Conservation (phyloP, 805 yeast species). For the Cyberlindnera bimundalis region DNA sequence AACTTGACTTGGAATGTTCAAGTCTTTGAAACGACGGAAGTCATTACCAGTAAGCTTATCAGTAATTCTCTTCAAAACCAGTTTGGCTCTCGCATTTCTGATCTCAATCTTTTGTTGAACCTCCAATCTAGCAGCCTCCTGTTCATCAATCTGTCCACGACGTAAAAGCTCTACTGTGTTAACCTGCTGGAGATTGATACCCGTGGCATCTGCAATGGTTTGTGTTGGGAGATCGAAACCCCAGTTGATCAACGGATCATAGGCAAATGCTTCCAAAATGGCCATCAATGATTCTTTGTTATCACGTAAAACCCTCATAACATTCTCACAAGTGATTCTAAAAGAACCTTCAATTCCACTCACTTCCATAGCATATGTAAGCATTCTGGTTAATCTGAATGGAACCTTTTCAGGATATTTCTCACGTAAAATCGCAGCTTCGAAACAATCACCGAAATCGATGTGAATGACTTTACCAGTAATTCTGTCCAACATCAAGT, state of each 20-base stretch:
- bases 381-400: constrained; percentile 92
- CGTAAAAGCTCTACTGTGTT: constrained; percentile 70
- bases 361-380: constrained; percentile 98
- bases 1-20: constrained; percentile 86
- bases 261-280: constrained; percentile 94
- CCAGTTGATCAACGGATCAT: constrained; percentile 98
- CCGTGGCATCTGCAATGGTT: constrained; percentile 71
- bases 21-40: constrained; percentile 63
- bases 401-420: constrained; percentile 99
- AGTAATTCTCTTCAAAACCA: constrained; percentile 84
- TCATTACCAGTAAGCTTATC: constrained; percentile 95
- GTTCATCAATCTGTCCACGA: constrained; percentile 71
- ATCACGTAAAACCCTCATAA: constrained; percentile 89
- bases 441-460: constrained; percentile 99
- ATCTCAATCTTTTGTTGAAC: constrained; percentile 66
- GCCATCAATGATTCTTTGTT: constrained; percentile 98
- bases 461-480: constrained; percentile 97
- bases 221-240: constrained; percentile 91
- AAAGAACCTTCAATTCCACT: constrained; percentile 98
- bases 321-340: constrained; percentile 95
- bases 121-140: constrained; percentile 69
- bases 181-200: constrained; percentile 61
- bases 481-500: constrained; percentile 87
- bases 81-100: constrained; percentile 85
- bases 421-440: constrained; percentile 94